Evolutionary conservation across 1,284 basidiomycete genomes (phyloP).

Genomic region (Schizophyllum amplum): DNA sequence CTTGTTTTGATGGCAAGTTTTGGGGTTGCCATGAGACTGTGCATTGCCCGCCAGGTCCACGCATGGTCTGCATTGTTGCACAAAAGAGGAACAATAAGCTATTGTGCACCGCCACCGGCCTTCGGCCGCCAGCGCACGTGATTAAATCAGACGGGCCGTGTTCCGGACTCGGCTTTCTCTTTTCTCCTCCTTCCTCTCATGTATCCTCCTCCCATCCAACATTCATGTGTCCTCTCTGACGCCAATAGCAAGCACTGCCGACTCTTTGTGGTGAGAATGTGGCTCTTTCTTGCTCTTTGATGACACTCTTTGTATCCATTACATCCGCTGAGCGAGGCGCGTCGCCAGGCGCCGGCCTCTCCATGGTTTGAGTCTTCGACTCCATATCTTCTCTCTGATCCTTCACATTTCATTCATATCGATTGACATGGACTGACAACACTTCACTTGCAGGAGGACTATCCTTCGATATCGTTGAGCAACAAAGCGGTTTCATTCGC

Average conservation of each 20-base stretch:
- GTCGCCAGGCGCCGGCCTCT: background rate
- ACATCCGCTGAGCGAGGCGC: background rate
- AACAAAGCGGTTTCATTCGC: too few species aligned
- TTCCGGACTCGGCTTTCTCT: too few species aligned
- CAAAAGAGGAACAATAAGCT: background rate
- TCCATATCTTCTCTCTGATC: background rate
- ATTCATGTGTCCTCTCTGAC: too few species aligned
- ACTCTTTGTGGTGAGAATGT: background rate
- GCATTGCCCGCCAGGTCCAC: background rate
- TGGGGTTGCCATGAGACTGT: background rate
- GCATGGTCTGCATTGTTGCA: background rate
- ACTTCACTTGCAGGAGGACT: too few species aligned
- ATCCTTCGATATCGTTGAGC: too few species aligned
- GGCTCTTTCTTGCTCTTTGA: background rate
- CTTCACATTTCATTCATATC: background rate
- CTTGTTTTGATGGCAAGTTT: background rate
- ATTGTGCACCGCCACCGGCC: background rate
- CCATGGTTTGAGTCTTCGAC: background rate
- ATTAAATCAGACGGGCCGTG: too few species aligned
- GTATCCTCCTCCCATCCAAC: too few species aligned
- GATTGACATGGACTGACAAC: too few species aligned
- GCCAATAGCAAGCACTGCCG: too few species aligned
- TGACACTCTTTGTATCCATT: background rate
- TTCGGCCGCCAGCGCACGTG: too few species aligned
- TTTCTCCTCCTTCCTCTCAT: too few species aligned